Percentiles rank a stretch among this genome's conserved stretches.
These are phyloP conservation scores for Polyplosphaeria fusca DNA, from an alignment of 495 filamentous ascomycete genomes.

Conservation along the genomic window DNA sequence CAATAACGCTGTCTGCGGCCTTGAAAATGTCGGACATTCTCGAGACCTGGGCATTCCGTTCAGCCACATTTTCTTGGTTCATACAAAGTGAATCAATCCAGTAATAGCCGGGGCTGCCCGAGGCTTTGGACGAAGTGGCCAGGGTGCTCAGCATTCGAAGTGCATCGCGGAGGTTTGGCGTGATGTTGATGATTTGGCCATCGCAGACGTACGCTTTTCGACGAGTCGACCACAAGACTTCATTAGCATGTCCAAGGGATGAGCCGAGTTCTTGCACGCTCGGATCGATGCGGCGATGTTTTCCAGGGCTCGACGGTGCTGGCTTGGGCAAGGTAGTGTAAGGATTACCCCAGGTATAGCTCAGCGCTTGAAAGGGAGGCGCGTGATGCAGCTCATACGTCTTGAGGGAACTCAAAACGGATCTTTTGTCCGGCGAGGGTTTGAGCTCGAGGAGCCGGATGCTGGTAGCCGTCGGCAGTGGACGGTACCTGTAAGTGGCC, in stretches of 20 bases:
- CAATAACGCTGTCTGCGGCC: conserved; percentile 18
- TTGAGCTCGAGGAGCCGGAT: conserved; percentile 22
- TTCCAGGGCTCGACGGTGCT: not conserved
- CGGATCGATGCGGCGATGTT: too few relatives aligned
- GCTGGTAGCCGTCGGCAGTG: conserved; percentile 17
- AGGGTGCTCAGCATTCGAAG: conserved; percentile 16
- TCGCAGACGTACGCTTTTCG: conserved; percentile 24
- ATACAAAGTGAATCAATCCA: conserved; percentile 33
- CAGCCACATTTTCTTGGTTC: conserved; percentile 25
- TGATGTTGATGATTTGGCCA: conserved; percentile 17
- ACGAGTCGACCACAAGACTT: too few relatives aligned
- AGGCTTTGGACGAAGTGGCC: not conserved
- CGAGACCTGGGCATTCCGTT: conserved; percentile 24
- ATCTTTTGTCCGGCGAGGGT: conserved; percentile 5
- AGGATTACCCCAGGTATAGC: conserved; percentile 25
- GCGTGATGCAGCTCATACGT: conserved; percentile 18
- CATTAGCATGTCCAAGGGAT: too few relatives aligned
- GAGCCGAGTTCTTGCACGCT: too few relatives aligned
- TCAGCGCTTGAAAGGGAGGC: conserved; percentile 14
- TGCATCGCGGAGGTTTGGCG: conserved; percentile 27
- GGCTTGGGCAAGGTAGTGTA: conserved; percentile 2
- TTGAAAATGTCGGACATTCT: conserved; percentile 31
- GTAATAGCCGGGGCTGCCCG: conserved; percentile 2
- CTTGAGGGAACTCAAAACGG: conserved; percentile 18
- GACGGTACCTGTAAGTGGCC: conserved; percentile 24